Evolutionary conservation across 2,329 filamentous ascomycete genomes (phyloP), one percentile per base, ranked within the genome.

Genomic region (Emericellopsis atlantica): DNA sequence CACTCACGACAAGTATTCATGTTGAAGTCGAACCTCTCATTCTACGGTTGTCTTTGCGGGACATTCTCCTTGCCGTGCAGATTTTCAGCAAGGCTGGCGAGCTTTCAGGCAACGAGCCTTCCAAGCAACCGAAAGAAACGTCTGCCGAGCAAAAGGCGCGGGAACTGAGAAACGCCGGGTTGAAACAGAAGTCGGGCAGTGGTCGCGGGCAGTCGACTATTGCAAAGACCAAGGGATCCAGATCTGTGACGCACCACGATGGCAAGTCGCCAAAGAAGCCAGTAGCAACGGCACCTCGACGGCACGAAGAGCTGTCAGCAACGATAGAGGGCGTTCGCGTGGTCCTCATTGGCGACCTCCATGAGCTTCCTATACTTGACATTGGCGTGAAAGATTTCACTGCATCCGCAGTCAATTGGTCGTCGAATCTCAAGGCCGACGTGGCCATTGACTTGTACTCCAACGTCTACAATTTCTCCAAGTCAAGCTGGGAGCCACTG

Each of bases 391-490:
- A 95, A 62, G 80, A 81, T 41, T 96, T 96, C 54, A 84, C 78
- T 5, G 74, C 90, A 3, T 79, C 83, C 36, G 85, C 93, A 4
- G 79, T 83, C 48, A 87, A 98, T 55, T 99, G 92, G 92, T 90
- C 90, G 1, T 81, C 80, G 5, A 82, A 81, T 18, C 71, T 98
- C 59, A 88, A 81, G 52, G 90, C 86, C 0, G 87, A 95, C 54
- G 84, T 87, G 0, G 83, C 78, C n/a, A 80, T 98, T 37, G 87
- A 95, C 46, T 87, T 90, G 48, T 95, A 95, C 59, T 76, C 93
- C 51, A 98, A 96, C 53, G 82, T 98, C 22, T 98, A 95, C 69
- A 98, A 98, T 61, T 98, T 98, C 62, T 92, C 92, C 12, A 98
- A 98, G 59, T 98, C 92, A 0, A 87, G 88, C 4, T 98, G 92